Base-by-base conservation (phyloP, 495 filamentous ascomycete genomes). In the Talaromyces liani region DNA sequence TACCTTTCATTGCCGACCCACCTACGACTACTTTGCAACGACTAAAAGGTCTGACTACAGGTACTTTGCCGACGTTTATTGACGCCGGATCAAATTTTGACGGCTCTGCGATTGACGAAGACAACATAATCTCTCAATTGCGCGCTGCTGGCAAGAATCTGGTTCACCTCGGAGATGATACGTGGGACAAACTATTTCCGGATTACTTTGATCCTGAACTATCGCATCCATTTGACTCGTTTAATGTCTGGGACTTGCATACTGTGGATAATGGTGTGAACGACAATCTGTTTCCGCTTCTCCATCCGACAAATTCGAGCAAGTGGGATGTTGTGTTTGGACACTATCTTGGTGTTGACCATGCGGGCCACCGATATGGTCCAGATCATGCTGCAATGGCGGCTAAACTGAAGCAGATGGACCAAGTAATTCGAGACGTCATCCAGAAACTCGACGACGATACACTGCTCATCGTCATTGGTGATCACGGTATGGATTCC, bases 231-330 rank as follows among this genome's bases (percentile, higher is more conserved):
- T 97, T 95, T 71, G 93, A 98, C 73, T 97, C 93, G 49, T 93
- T 98, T 74, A 97, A 98, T 70, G 94, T 97, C 4, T 97, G 92
- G 92, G 94, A 98, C 72, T 73, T 98, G 69, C 92, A 97, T 69
- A 98, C 95, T 0, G 89, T 98, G 16, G 94, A 98, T 69, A 95
- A 97, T 68, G 94, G 94, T 1, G 94, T 98, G n/a, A 90, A 84
- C 12, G 88, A 96, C 68, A 88, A 98, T 71, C 85, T 98, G 31
- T 89, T 97, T 62, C 95, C 94, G 4, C 78, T 97, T 6, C 76
- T 98, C 6, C 78, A 85, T 34, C 72, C 84, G 0, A 76, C 82
- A 33, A 86, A 87, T 69, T 78, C 76, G 25, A 79, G 74, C 2
- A 83, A 89, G 67, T 98, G 94, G 94, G 94, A 98, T 75, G 80